Conservation (phyloP, 352 stramenopile species). For the Thraustotheca clavata region DNA sequence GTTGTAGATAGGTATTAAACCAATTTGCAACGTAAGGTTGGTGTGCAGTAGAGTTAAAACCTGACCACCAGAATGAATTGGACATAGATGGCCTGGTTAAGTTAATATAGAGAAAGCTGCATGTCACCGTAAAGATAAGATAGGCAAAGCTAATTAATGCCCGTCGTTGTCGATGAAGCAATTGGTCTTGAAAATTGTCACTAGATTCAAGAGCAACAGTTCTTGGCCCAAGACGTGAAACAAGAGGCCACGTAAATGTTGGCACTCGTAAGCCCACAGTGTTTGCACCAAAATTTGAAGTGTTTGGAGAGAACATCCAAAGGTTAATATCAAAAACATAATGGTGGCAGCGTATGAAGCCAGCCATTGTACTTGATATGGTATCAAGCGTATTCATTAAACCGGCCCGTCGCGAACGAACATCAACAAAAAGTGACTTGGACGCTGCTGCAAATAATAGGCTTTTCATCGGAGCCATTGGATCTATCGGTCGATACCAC, state of each 20-base stretch:
- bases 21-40: not conserved
- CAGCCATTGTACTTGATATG: not conserved
- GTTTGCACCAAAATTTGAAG: not conserved
- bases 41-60: not conserved
- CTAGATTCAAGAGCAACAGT: not conserved
- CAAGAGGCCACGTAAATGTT: not conserved
- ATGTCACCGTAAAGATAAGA: not conserved
- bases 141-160: not conserved
- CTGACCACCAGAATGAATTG: not conserved
- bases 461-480: not conserved
- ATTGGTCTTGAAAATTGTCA: not conserved
- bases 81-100: not conserved
- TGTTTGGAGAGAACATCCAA: not conserved
- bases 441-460: not conserved
- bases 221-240: not conserved
- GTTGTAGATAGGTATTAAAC: not conserved
- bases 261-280: not conserved
- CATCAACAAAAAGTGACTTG: not conserved
- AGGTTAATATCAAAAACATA: not conserved
- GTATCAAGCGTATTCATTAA: not conserved
- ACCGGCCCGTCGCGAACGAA: not conserved
- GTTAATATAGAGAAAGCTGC: constrained; percentile 3
- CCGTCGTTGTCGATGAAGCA: too few species aligned
- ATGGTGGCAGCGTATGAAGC: not conserved
- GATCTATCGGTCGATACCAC: not conserved